Conservation (phyloP, 768 basidiomycete species). For the Steccherinum ochraceum region DNA sequence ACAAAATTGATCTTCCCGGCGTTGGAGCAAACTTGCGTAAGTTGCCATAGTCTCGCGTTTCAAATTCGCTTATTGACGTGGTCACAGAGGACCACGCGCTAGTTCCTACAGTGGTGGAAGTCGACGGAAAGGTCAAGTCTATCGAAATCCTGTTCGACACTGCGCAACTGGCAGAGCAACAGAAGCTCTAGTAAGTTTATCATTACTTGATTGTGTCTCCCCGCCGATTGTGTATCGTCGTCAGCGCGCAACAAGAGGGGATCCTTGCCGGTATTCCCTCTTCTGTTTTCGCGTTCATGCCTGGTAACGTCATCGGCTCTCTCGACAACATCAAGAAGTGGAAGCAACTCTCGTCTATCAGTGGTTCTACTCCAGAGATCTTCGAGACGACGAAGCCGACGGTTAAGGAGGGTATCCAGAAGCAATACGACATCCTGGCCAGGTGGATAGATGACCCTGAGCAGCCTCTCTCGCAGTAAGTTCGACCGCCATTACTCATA, state of each 20-base stretch:
- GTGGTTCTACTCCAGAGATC: neutral
- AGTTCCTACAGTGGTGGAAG: conserved; percentile 3
- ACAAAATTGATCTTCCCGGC: conserved; percentile 30
- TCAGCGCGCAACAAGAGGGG: conserved; percentile 3
- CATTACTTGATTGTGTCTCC: neutral
- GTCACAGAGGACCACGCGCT: conserved; percentile 7
- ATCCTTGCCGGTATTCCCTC: conserved; percentile 6
- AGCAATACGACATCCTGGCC: conserved; percentile 5
- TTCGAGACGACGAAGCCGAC: conserved; percentile 2
- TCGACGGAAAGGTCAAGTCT: conserved; percentile 1
- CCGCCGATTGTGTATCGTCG: neutral
- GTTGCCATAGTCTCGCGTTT: neutral
- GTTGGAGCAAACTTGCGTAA: conserved; percentile 25
- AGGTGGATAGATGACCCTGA: neutral
- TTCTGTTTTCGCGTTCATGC: conserved; percentile 2
- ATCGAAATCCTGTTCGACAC: conserved; percentile 2
- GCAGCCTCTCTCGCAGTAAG: conserved; percentile 4
- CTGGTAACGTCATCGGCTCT: conserved; percentile 3
- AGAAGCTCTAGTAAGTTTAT: conserved; percentile 9
- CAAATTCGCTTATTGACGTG: neutral
- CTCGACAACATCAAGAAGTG: conserved; percentile 2
- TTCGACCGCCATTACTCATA: neutral
- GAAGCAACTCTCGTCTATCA: neutral
- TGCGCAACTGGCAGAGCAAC: neutral
- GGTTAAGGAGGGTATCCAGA: conserved; percentile 2